phyloP scores from a whole-genome alignment of 371 early-diverging fungal genomes.

The Mortierella sp. region DNA sequence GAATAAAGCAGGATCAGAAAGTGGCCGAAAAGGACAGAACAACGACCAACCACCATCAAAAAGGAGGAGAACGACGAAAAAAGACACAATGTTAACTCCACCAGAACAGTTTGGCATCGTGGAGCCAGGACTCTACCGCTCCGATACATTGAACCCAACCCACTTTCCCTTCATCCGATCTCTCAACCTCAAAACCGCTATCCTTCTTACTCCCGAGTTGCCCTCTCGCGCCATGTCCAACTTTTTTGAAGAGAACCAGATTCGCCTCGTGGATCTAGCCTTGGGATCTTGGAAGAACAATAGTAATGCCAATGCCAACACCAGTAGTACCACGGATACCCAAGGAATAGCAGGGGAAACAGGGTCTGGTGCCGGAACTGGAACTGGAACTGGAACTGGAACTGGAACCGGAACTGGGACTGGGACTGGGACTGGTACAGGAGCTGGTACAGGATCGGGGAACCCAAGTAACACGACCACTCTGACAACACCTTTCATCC shows the following conservation, averaged over 20 bases:
- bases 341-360: background rate
- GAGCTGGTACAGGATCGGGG: no score
- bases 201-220: slow-evolving; percentile 89
- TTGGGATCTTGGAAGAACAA: slow-evolving; percentile 37
- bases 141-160: slow-evolving; percentile 75
- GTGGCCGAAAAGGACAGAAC: background rate
- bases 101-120: slow-evolving; percentile 95
- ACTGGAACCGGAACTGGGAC: no score
- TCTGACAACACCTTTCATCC: slow-evolving; percentile 21
- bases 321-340: slow-evolving; percentile 1
- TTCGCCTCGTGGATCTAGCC: slow-evolving; percentile 68
- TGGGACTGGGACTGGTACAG: no score
- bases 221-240: slow-evolving; percentile 80
- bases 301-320: slow-evolving; percentile 5
- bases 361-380: no score
- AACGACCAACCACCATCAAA: background rate
- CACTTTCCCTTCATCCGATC: slow-evolving; percentile 84
- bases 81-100: slow-evolving; percentile 69
- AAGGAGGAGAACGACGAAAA: no score
- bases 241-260: slow-evolving; percentile 83
- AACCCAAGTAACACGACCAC: background rate
- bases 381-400: no score
- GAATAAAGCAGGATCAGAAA: no score
- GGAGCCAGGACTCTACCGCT: slow-evolving; percentile 88
- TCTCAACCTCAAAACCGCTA: slow-evolving; percentile 79